Percentiles rank a stretch among this genome's conserved stretches.
phyloP scores from a whole-genome alignment of 2,329 filamentous ascomycete species.

The Coniochaeta pulveracea region DNA sequence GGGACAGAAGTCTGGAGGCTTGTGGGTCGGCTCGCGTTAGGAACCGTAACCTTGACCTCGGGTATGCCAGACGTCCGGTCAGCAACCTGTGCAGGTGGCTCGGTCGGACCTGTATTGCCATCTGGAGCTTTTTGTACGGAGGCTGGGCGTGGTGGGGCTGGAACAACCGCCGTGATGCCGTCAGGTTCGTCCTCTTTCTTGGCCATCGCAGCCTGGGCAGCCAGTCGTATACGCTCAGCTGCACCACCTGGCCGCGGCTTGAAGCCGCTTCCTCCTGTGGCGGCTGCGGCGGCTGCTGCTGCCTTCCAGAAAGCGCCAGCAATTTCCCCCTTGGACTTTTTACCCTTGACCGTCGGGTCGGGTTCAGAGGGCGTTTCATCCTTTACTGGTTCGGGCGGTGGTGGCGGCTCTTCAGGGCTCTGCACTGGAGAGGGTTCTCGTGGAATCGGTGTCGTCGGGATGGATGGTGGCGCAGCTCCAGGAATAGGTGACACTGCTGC shows the following conservation, averaged over 20 bases:
- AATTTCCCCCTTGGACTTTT: conserved; percentile 60
- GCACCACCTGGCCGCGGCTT: conserved; percentile 83
- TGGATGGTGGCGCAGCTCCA: conserved; percentile 8
- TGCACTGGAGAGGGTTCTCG: conserved; percentile 5
- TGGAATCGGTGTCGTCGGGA: conserved; percentile 12
- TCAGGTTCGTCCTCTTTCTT: conserved; percentile 61
- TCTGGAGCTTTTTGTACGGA: conserved; percentile 22
- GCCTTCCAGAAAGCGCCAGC: conserved; percentile 72
- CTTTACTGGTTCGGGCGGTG: conserved; percentile 17
- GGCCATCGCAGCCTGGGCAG: conserved; percentile 46
- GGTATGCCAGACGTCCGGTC: conserved; percentile 31
- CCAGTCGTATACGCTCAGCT: conserved; percentile 66
- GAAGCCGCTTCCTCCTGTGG: too few species aligned
- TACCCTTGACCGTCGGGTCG: conserved; percentile 83
- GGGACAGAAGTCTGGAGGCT: conserved; percentile 27
- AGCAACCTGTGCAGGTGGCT: conserved; percentile 18
- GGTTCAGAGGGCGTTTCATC: conserved; percentile 58
- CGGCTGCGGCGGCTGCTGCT: conserved; percentile 53
- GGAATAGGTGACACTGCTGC: neutral
- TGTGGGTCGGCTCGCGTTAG: conserved; percentile 26
- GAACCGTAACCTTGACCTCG: conserved; percentile 46
- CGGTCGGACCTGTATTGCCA: conserved; percentile 21
- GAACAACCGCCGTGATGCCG: conserved; percentile 81
- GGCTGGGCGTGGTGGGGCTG: conserved; percentile 51
- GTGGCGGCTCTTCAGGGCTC: conserved; percentile 13